Percentiles rank a stretch among this genome's conserved stretches.
phyloP scores from a whole-genome alignment of 2,329 filamentous ascomycete species.

The Phaeoacremonium minimum region DNA sequence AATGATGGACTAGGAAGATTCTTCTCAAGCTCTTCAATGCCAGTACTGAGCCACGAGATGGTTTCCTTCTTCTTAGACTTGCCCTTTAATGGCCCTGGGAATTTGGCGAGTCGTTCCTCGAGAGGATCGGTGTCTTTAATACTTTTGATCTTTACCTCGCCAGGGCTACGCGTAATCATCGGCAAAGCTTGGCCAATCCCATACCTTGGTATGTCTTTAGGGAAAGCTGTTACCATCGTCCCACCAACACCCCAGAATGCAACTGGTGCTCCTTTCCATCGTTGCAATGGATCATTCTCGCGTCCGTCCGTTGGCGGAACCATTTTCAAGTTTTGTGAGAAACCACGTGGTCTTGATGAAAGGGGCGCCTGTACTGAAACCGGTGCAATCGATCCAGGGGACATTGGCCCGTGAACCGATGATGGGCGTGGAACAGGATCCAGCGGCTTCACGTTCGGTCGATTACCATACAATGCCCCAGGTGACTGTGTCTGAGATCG shows the following conservation, averaged over 20 bases:
- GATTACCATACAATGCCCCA: slow-evolving; percentile 36
- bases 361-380: slow-evolving; percentile 15
- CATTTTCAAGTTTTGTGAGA: slow-evolving; percentile 53
- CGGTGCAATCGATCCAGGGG: slow-evolving; percentile 24
- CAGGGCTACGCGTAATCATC: slow-evolving; percentile 76
- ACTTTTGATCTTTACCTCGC: slow-evolving; percentile 74
- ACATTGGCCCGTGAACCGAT: slow-evolving; percentile 42
- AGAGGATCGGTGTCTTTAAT: slow-evolving; percentile 71
- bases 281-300: slow-evolving; percentile 71
- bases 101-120: slow-evolving; percentile 69
- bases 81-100: slow-evolving; percentile 82
- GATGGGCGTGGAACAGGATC: slow-evolving; percentile 51
- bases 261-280: slow-evolving; percentile 87
- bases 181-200: slow-evolving; percentile 68
- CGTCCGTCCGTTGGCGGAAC: slow-evolving; percentile 61
- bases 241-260: slow-evolving; percentile 88
- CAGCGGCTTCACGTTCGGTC: slow-evolving; percentile 20
- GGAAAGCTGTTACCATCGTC: slow-evolving; percentile 77
- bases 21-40: slow-evolving; percentile 70
- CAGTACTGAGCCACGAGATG: slow-evolving; percentile 71
- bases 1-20: slow-evolving; percentile 44
- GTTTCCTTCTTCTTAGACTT: slow-evolving; percentile 97
- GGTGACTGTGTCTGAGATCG: slow-evolving; percentile 62
- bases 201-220: slow-evolving; percentile 84
- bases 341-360: slow-evolving; percentile 38